Evolutionary conservation across 441 rosid genomes (phyloP).

Genomic region (Erodium chrysanthum): DNA sequence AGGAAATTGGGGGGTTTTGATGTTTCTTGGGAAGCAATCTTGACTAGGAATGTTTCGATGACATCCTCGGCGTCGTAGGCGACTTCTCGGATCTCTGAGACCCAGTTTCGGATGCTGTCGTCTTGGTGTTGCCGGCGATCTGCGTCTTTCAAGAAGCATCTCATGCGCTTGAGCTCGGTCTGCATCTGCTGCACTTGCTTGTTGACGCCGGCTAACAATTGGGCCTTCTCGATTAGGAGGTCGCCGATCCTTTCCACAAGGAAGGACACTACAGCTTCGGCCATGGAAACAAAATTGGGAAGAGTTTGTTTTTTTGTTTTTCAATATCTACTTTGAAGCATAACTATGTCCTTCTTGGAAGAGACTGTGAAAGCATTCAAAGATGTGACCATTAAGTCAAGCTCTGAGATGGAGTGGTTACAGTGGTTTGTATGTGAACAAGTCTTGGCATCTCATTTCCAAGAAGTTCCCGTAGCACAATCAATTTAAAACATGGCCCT

Average conservation of each 20-base stretch:
- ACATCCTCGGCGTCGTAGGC: conserved; percentile 22
- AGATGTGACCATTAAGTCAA: no score
- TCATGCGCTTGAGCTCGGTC: conserved; percentile 17
- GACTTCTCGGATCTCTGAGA: conserved; percentile 10
- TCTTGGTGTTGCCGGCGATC: conserved; percentile 10
- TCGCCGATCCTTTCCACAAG: conserved; percentile 11
- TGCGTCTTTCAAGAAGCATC: conserved; percentile 21
- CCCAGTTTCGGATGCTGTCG: conserved; percentile 10
- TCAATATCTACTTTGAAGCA: no score
- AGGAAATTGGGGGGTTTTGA: background rate
- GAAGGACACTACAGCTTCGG: conserved; percentile 14
- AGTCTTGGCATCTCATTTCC: no score
- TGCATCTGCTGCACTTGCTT: conserved; percentile 10
- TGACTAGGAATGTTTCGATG: conserved; percentile 10
- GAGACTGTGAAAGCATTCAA: no score
- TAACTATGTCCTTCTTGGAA: no score
- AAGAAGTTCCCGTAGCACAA: no score
- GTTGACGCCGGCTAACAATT: conserved; percentile 9
- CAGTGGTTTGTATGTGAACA: no score
- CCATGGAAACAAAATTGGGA: conserved; percentile 8
- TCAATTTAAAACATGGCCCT: no score
- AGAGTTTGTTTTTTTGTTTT: background rate
- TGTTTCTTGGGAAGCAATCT: background rate
- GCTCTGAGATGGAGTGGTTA: no score
- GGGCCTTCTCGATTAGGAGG: conserved; percentile 11